These are phyloP conservation scores for Aspergillus novoparasiticus DNA, from an alignment of 2,329 filamentous ascomycete species.

Conservation along the genomic window DNA sequence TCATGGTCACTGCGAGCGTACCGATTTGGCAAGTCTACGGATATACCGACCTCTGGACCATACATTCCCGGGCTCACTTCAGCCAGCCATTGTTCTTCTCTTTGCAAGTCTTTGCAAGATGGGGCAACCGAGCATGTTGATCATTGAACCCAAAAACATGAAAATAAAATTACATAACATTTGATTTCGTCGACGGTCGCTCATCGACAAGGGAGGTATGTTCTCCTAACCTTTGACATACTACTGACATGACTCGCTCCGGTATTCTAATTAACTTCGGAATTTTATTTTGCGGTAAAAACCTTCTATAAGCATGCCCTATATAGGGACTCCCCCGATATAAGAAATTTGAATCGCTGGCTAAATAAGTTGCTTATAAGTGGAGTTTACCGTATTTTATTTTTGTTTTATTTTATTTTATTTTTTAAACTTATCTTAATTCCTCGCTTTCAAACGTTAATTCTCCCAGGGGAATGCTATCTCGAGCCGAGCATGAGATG, in stretches of 20 bases:
- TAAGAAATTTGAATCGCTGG: no score
- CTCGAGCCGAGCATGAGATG: not conserved
- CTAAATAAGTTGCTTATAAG: no score
- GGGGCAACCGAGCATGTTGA: not conserved
- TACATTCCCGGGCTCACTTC: not conserved
- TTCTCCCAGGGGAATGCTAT: not conserved
- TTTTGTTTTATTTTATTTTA: not conserved
- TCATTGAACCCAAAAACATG: not conserved
- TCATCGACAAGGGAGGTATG: not conserved
- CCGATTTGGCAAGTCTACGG: no score
- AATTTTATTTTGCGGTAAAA: no score
- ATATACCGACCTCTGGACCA: not conserved
- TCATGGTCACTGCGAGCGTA: not conserved
- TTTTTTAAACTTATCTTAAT: not conserved
- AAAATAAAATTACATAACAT: not conserved
- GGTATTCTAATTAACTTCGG: not conserved
- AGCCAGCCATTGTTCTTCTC: not conserved
- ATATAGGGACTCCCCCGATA: no score
- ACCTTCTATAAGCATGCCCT: no score
- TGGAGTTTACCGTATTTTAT: no score
- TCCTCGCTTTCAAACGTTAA: not conserved
- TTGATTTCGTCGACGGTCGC: not conserved
- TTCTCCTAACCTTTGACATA: not conserved
- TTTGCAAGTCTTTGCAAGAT: not conserved
- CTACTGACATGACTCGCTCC: not conserved